These are phyloP conservation scores for Filosporella fistucella DNA, from an alignment of 495 filamentous ascomycete genomes.

Conservation along the genomic window DNA sequence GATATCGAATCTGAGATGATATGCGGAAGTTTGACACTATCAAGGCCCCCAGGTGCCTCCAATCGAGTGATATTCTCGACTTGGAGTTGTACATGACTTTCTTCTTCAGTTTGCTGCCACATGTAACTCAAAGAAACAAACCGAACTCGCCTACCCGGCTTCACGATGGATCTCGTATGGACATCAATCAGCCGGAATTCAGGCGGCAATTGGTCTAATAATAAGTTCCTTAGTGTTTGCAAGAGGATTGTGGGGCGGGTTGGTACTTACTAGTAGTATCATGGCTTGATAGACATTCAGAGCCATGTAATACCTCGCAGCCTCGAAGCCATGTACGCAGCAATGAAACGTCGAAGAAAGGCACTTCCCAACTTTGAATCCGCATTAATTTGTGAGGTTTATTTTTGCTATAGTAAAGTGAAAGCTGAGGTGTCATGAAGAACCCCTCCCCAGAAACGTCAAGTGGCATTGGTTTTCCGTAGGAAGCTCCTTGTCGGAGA, in stretches of 20 bases:
- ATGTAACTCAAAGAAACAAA: background rate
- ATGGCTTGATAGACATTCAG: background rate
- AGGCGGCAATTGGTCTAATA: background rate
- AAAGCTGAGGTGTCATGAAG: background rate
- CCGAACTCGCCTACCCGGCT: background rate
- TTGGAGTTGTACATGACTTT: background rate
- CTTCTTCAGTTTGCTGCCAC: background rate
- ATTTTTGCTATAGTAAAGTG: background rate
- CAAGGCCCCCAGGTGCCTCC: background rate
- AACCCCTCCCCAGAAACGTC: background rate
- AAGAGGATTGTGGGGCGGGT: background rate
- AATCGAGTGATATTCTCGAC: background rate
- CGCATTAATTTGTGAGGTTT: background rate
- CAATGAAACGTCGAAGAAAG: background rate
- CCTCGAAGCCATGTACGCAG: background rate
- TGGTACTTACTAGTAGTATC: background rate
- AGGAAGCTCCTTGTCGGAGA: background rate
- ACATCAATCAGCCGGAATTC: background rate
- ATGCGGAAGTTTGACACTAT: background rate
- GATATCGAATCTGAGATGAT: background rate
- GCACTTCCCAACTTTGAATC: background rate
- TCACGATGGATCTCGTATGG: background rate
- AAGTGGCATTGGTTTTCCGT: background rate
- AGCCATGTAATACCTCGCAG: background rate
- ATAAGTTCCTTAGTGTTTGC: background rate